Evolutionary conservation across 805 yeast species (phyloP).

Genomic region (Komagataella kurtzmanii): DNA sequence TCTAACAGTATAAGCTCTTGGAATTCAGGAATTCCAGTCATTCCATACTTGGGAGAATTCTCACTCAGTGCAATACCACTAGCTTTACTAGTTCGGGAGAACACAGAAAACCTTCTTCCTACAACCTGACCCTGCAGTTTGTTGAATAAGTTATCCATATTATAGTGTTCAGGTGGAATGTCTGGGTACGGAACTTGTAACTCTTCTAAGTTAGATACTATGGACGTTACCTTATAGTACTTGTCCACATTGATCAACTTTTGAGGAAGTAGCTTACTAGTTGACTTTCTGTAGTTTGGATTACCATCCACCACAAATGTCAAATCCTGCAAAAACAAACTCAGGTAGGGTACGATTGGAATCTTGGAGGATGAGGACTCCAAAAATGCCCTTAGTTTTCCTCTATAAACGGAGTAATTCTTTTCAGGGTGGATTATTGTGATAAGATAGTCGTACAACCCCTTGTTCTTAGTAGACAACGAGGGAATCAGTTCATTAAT

Average conservation of each 20-base stretch:
- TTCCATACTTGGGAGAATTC: constrained; percentile 16
- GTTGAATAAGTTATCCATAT: neutral
- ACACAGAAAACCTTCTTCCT: constrained; percentile 1
- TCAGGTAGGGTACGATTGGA: constrained; percentile 68
- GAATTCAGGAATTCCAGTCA: constrained; percentile 24
- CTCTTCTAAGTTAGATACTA: constrained; percentile 53
- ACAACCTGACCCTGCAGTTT: neutral
- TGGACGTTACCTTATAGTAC: constrained; percentile 50
- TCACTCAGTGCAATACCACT: constrained; percentile 10
- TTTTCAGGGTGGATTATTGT: constrained; percentile 65
- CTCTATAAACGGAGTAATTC: constrained; percentile 58
- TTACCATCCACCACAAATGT: constrained; percentile 80
- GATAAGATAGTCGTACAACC: constrained; percentile 48
- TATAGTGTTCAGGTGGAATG: constrained; percentile 10
- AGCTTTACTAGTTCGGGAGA: constrained; percentile 1
- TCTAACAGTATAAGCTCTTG: constrained; percentile 55
- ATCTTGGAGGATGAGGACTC: constrained; percentile 31
- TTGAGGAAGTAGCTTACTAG: constrained; percentile 36
- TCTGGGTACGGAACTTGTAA: constrained; percentile 48
- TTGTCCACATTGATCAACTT: constrained; percentile 64
- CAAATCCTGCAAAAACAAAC: constrained; percentile 63
- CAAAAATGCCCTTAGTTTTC: constrained; percentile 40
- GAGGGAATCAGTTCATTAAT: constrained; percentile 40
- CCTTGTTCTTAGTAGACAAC: constrained; percentile 44
- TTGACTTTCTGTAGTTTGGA: constrained; percentile 49